Evolutionary conservation across 2,329 filamentous ascomycete genomes (phyloP).

Genomic region (Nemania diffusa): DNA sequence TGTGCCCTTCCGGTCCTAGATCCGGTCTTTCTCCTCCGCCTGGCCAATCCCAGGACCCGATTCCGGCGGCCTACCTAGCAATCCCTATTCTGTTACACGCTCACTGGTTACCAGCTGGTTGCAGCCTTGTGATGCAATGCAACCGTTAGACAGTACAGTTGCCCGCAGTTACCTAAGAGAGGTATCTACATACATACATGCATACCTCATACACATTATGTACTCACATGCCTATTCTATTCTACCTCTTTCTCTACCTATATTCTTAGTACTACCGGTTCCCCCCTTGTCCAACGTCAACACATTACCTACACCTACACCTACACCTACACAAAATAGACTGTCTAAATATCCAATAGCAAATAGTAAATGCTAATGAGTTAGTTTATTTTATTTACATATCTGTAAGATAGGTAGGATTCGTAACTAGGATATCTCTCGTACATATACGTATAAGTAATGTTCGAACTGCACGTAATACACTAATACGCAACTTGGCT

Average conservation of each 20-base stretch:
- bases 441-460: not conserved
- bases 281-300: too few species aligned
- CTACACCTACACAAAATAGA: too few species aligned
- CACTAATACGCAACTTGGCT: not conserved
- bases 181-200: not conserved
- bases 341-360: too few species aligned
- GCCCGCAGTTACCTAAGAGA: too few species aligned
- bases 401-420: too few species aligned
- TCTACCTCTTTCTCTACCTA: too few species aligned
- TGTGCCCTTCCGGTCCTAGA: slow-evolving; percentile 4
- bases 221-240: too few species aligned
- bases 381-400: too few species aligned
- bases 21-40: slow-evolving; percentile 11
- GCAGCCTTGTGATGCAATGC: not conserved
- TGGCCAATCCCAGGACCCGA: not conserved
- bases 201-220: not conserved
- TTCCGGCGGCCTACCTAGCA: not conserved
- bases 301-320: too few species aligned
- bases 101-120: not conserved
- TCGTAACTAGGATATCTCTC: too few species aligned
- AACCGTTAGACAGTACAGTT: not conserved
- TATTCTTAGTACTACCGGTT: too few species aligned
- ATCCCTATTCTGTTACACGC: not conserved
- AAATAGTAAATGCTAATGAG: too few species aligned
- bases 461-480: not conserved